A percentile compares a stretch with the other conserved stretches of the same genome.
Evolutionary conservation across 1,284 basidiomycete genomes (phyloP).

Genomic region (Meira nashicola): DNA sequence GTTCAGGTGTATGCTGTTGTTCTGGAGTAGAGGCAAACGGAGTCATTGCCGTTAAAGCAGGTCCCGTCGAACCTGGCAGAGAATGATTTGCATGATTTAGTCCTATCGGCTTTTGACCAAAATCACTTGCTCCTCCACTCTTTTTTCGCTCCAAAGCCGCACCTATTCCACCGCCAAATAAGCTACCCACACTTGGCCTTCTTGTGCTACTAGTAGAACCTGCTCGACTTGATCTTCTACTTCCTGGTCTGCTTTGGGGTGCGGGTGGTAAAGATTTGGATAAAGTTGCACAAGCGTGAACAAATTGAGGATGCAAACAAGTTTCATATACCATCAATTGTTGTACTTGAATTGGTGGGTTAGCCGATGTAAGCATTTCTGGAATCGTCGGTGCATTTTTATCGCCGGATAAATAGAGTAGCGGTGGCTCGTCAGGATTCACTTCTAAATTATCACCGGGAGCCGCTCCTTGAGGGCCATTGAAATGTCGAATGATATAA

Average conservation of each 20-base stretch:
- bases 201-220: slow-evolving; percentile 14
- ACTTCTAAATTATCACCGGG: slow-evolving; percentile 2
- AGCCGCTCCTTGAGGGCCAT: slow-evolving; percentile 4
- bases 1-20: neutral
- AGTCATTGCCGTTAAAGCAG: slow-evolving; percentile 7
- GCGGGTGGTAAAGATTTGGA: slow-evolving; percentile 3
- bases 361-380: slow-evolving; percentile 25
- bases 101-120: neutral
- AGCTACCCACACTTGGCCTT: slow-evolving; percentile 15
- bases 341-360: slow-evolving; percentile 28
- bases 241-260: neutral
- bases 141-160: neutral
- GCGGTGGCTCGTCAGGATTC: slow-evolving; percentile 12
- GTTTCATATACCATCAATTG: slow-evolving; percentile 45
- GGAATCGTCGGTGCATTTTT: slow-evolving; percentile 37
- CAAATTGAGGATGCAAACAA: slow-evolving; percentile 28
- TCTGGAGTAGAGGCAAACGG: neutral
- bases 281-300: neutral
- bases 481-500: slow-evolving; percentile 22
- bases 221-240: slow-evolving; percentile 7
- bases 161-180: slow-evolving; percentile 7
- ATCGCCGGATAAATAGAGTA: slow-evolving; percentile 47
- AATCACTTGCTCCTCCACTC: neutral
- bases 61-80: neutral
- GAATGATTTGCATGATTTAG: neutral